These are phyloP conservation scores for Asparagopsis taxiformis DNA, from an alignment of 31 red algal species.

Conservation along the genomic window DNA sequence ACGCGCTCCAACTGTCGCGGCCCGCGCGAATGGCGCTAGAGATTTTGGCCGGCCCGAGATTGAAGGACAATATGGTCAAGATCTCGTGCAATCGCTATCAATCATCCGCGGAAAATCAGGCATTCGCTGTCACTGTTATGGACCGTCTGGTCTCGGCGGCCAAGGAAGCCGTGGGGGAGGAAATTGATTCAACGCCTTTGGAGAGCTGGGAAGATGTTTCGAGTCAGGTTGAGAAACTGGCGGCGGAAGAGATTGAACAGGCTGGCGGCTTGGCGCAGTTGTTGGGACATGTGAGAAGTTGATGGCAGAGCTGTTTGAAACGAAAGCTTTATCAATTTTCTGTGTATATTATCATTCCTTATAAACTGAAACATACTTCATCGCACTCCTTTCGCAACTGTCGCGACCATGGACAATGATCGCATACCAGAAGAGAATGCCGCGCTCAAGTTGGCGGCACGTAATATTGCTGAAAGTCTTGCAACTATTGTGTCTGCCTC, in stretches of 20 bases:
- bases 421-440: too few species aligned
- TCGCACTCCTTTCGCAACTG: too few species aligned
- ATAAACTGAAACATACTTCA: too few species aligned
- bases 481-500: constrained; percentile 3
- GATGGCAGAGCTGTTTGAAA: too few species aligned
- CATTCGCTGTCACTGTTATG: constrained; percentile 23
- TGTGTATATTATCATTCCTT: neutral
- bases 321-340: constrained; percentile 9
- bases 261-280: constrained; percentile 35
- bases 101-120: constrained; percentile 57
- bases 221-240: constrained; percentile 34
- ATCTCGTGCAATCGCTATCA: constrained; percentile 50
- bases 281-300: too few species aligned
- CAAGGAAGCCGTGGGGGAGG: constrained; percentile 43
- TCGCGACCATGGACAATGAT: too few species aligned
- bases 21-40: constrained; percentile 44
- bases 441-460: neutral
- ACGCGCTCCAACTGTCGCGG: constrained; percentile 17
- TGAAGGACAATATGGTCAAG: constrained; percentile 14
- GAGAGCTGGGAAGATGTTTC: constrained; percentile 52
- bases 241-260: constrained; percentile 48
- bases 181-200: constrained; percentile 30
- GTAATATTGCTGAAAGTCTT: constrained; percentile 4
- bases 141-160: constrained; percentile 59
- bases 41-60: constrained; percentile 33